Conservation (phyloP, 768 basidiomycete genomes). For the Boletus pseudopeckii region DNA sequence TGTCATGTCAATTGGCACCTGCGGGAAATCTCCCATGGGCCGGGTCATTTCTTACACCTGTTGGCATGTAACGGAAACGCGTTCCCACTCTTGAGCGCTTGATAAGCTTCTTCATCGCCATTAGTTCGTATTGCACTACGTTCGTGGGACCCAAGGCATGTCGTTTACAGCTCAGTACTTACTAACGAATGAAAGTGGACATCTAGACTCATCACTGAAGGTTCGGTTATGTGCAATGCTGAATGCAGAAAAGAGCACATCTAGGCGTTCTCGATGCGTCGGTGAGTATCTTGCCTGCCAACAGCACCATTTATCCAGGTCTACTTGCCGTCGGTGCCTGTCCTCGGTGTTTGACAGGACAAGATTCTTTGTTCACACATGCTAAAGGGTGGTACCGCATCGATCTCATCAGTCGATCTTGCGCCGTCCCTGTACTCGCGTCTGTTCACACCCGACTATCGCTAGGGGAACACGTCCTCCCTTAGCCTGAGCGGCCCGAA, state of each 20-base stretch:
- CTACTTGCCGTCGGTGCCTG: neutral
- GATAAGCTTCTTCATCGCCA: neutral
- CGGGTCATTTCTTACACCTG: neutral
- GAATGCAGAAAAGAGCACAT: neutral
- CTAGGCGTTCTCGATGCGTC: neutral
- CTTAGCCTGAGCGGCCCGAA: neutral
- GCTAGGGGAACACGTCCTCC: neutral
- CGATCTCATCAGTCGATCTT: neutral
- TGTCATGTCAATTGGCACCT: neutral
- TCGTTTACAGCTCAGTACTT: neutral
- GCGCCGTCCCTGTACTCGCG: no score
- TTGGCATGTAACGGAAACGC: neutral
- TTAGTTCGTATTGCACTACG: neutral
- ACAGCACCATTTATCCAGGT: neutral
- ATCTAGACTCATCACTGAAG: neutral
- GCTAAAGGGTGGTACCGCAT: neutral
- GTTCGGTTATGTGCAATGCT: no score
- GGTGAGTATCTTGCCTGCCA: neutral
- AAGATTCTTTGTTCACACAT: neutral
- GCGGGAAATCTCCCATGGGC: neutral
- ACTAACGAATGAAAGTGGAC: neutral
- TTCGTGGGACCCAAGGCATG: neutral
- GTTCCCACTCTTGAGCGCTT: neutral
- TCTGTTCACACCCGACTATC: neutral
- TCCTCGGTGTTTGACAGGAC: neutral